These are phyloP conservation scores for Aspergillus taichungensis DNA, from an alignment of 495 filamentous ascomycete genomes.

Conservation along the genomic window DNA sequence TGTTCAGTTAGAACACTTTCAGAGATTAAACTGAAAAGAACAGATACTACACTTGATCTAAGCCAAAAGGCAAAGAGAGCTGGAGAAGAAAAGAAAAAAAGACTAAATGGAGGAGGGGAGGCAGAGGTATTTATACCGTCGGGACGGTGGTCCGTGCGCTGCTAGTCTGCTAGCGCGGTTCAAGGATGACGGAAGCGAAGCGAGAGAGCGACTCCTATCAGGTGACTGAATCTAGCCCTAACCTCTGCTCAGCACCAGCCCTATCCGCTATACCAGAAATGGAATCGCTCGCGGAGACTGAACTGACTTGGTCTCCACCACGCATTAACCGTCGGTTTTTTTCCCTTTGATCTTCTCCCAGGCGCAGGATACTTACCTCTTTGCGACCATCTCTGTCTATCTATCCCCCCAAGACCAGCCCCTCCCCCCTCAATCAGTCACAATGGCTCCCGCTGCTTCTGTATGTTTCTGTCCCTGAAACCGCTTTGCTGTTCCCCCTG, in stretches of 20 bases:
- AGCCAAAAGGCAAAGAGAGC: slow-evolving; percentile 52
- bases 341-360: slow-evolving; percentile 21
- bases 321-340: slow-evolving; percentile 11
- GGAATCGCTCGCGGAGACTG: slow-evolving; percentile 21
- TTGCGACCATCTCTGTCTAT: slow-evolving; percentile 38
- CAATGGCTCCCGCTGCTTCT: slow-evolving; percentile 45
- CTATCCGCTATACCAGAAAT: slow-evolving; percentile 11
- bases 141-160: slow-evolving; percentile 6
- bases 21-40: slow-evolving; percentile 97
- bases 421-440: slow-evolving; percentile 23
- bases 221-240: slow-evolving; percentile 3
- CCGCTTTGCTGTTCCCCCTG: slow-evolving; percentile 79
- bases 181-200: slow-evolving; percentile 14
- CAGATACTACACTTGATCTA: slow-evolving; percentile 99
- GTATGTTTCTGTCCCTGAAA: slow-evolving; percentile 64
- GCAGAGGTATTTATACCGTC: slow-evolving; percentile 22
- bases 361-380: slow-evolving; percentile 55
- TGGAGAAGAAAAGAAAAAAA: slow-evolving; percentile 44
- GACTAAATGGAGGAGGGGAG: slow-evolving; percentile 18
- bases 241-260: background rate
- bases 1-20: slow-evolving; percentile 58
- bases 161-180: slow-evolving; percentile 12
- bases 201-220: background rate
- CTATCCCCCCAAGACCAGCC: slow-evolving; percentile 14
- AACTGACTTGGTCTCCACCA: slow-evolving; percentile 22